These are phyloP conservation scores for Trichosporon sp. DNA, from an alignment of 1,284 basidiomycete species.

Conservation along the genomic window DNA sequence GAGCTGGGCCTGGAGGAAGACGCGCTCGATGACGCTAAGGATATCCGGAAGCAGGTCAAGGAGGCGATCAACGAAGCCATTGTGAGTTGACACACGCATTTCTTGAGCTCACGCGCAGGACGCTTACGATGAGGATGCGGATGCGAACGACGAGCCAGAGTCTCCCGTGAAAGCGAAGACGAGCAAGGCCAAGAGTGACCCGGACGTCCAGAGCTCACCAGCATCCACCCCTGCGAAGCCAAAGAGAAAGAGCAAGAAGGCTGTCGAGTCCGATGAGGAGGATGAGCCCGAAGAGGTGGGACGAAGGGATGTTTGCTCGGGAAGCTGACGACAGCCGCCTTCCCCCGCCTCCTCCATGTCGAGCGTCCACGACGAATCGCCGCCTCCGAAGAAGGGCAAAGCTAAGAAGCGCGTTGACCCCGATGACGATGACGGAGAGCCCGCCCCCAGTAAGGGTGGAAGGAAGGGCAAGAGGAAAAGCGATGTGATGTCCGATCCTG, in stretches of 20 bases:
- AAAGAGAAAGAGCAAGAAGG: not conserved
- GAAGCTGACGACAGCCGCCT: not conserved
- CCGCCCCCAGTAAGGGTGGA: not conserved
- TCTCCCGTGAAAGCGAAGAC: not conserved
- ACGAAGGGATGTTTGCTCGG: too few species aligned
- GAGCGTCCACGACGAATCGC: slow-evolving; percentile 20
- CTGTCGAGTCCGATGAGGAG: not conserved
- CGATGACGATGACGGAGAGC: not conserved
- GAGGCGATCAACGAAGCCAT: slow-evolving; percentile 42
- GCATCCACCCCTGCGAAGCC: not conserved
- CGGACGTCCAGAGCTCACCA: slow-evolving; percentile 7
- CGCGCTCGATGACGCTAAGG: slow-evolving; percentile 20
- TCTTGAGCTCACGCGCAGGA: not conserved
- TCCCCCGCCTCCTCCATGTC: slow-evolving; percentile 15
- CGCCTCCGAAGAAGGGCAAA: slow-evolving; percentile 3
- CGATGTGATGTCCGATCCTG: not conserved
- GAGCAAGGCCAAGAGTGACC: slow-evolving; percentile 4
- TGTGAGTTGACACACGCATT: slow-evolving; percentile 22
- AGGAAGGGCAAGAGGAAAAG: not conserved
- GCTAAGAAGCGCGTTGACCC: not conserved
- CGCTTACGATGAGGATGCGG: slow-evolving; percentile 7
- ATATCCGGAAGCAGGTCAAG: slow-evolving; percentile 44
- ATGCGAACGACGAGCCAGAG: slow-evolving; percentile 1
- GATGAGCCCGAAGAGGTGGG: not conserved
- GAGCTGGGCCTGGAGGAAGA: slow-evolving; percentile 27